These are phyloP conservation scores for Metschnikowia aberdeeniae DNA, from an alignment of 805 yeast species.

Conservation along the genomic window DNA sequence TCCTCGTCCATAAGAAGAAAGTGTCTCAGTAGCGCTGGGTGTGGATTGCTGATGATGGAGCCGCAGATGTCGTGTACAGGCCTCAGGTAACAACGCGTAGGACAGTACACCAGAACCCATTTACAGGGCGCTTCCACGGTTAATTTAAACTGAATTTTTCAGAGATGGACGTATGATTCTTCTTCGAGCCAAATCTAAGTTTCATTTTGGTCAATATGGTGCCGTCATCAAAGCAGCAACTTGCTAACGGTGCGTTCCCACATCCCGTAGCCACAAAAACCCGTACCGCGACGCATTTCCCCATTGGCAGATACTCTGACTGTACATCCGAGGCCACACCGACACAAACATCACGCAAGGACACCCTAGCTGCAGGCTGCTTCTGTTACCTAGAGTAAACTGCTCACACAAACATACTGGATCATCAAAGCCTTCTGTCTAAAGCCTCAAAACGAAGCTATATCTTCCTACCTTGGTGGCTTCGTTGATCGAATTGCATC, in stretches of 20 bases:
- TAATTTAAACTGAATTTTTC: no score
- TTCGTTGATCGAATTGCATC: conserved; percentile 1
- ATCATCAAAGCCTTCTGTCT: not conserved
- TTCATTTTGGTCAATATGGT: not conserved
- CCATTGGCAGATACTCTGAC: not conserved
- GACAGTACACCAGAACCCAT: no score
- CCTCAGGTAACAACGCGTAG: no score
- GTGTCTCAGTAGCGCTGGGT: not conserved
- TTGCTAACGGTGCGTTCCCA: conserved; percentile 2
- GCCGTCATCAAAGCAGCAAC: not conserved
- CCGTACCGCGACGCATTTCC: conserved; percentile 1
- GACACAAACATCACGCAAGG: conserved; percentile 2
- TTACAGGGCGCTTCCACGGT: no score
- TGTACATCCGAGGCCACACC: not conserved
- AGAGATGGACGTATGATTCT: no score
- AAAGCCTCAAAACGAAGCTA: not conserved
- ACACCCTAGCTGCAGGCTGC: not conserved
- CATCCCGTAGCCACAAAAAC: not conserved
- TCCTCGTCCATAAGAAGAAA: conserved; percentile 40
- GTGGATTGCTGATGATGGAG: not conserved
- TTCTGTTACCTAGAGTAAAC: not conserved
- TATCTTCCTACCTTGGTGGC: not conserved
- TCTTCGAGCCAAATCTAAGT: no score
- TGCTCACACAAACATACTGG: not conserved
- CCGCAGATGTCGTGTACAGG: conserved; percentile 1